Percentiles rank a stretch among this genome's conserved stretches.
phyloP scores from a whole-genome alignment of 108 stramenopile species.

The Pseudonitzschia pungens region DNA sequence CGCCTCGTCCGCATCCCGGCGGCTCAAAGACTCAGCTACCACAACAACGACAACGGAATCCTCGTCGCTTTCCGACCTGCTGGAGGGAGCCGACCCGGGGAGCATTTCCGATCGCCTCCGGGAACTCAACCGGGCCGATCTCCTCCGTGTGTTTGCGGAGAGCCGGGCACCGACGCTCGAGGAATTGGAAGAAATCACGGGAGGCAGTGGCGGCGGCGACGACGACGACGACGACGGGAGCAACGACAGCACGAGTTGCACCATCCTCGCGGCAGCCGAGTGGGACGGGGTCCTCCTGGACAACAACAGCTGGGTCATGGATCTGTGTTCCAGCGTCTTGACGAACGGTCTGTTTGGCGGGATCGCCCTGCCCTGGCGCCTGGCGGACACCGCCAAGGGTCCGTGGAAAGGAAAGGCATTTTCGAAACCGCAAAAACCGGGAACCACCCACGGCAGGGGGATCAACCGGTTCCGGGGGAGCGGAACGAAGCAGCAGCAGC shows the following conservation, averaged over 20 bases:
- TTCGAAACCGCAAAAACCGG: background rate
- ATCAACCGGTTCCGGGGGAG: background rate
- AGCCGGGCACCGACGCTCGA: background rate
- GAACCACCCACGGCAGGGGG: background rate
- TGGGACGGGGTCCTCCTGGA: slow-evolving; percentile 32
- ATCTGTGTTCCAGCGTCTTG: background rate
- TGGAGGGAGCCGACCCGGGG: background rate
- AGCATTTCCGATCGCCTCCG: background rate
- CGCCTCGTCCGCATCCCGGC: background rate
- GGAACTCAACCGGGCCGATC: slow-evolving; percentile 14
- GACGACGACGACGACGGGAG: background rate
- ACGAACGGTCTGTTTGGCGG: slow-evolving; percentile 8
- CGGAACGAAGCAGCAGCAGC: background rate
- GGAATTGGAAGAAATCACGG: background rate
- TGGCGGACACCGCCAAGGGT: slow-evolving; percentile 2
- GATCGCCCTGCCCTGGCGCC: background rate
- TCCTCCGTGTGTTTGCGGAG: slow-evolving; percentile 16
- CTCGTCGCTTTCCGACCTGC: background rate
- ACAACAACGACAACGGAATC: too few species aligned
- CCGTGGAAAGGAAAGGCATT: slow-evolving; percentile 3
- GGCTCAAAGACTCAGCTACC: background rate
- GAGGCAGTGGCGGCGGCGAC: background rate
- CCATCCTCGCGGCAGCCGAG: too few species aligned
- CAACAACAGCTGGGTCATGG: slow-evolving; percentile 27
- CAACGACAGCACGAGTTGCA: too few species aligned